phyloP scores from a whole-genome alignment of 495 filamentous ascomycete species.

The Penicillium odoratum region DNA sequence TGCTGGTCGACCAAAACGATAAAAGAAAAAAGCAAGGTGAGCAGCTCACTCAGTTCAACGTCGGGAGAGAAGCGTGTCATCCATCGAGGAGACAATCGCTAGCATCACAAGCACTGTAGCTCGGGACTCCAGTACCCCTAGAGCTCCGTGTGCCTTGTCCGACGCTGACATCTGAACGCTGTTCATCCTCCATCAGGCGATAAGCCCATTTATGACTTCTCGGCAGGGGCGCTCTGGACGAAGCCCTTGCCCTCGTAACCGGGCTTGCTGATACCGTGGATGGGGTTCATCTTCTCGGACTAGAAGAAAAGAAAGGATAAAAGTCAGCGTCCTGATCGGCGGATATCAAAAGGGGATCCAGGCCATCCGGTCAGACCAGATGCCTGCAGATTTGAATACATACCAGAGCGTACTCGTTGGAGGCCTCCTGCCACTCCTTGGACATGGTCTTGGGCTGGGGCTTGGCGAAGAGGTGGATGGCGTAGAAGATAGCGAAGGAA shows the following conservation, averaged over 20 bases:
- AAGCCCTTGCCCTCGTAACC: conserved; percentile 78
- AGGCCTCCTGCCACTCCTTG: conserved; percentile 90
- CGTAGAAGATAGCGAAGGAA: conserved; percentile 65
- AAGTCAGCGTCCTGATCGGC: conserved; percentile 17
- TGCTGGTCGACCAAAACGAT: conserved; percentile 37
- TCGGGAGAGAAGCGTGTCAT: conserved; percentile 11
- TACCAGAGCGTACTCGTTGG: conserved; percentile 90
- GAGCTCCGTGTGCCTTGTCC: conserved; percentile 9
- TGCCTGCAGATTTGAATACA: conserved; percentile 21
- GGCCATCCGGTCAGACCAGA: background rate
- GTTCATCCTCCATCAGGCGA: conserved; percentile 28
- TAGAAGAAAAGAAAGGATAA: conserved; percentile 35
- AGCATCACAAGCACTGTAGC: conserved; percentile 19
- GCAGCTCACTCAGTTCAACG: conserved; percentile 13
- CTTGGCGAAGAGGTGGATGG: conserved; percentile 64
- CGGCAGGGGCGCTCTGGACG: conserved; percentile 67
- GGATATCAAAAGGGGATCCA: background rate
- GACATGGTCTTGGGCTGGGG: conserved; percentile 81
- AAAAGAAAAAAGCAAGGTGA: conserved; percentile 35
- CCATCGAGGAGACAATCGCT: conserved; percentile 15
- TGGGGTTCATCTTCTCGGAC: conserved; percentile 84
- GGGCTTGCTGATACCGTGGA: conserved; percentile 77
- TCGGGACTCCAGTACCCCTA: background rate
- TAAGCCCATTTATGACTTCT: conserved; percentile 39
- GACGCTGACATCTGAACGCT: conserved; percentile 20